Evolutionary conservation across 148 eudicot genomes (phyloP), one percentile per base, ranked within the genome.

Genomic region (Polygonum maritimum): DNA sequence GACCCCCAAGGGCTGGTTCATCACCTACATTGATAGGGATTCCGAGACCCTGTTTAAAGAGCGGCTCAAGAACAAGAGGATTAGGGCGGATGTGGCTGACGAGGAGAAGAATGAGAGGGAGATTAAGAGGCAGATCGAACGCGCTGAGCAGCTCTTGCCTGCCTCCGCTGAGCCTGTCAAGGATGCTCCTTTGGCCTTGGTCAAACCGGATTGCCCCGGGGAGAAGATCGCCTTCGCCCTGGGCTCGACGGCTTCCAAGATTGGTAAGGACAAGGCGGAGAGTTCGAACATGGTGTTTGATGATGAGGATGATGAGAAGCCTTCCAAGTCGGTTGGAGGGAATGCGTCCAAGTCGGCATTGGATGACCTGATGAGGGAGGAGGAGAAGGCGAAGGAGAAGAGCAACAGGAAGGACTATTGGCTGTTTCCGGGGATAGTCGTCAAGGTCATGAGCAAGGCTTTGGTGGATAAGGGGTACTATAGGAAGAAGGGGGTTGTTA

Each of bases 31-130:
- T 31, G 98, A 95, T 78, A 69, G 94, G 18, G 97, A 92, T 79
- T 95, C 97, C 0, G 99, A 95, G 87, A 87, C 97, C 0, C 82
- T 92, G n/a, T 95, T 90, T 69, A 95, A 91, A 89, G 96, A 87
- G 73, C 89, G 58, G 81, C 72, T 85, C 91, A 95, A 95, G 81
- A 91, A 87, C 71, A 95, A 95, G 88, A 79, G 97, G 73, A 15
- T 84, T 10, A 83, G 81, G 85, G 92, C 97, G 0, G 97, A 92
- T 75, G 48, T 95, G 35, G 99, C 69, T 31, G 99, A 95, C 72
- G 97, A 92, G 80, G 97, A 92, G 90, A 95, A 83, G 87, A 86
- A 88, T 65, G 97, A 95, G 87, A 85, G 85, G 78, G 93, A 91
- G 77, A 90, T 95, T 65, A 74, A 69, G 86, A 85, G 49, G 88